Evolutionary conservation across 2,329 filamentous ascomycete genomes (phyloP).

Genomic region (Pseudogymnoascus sp.): DNA sequence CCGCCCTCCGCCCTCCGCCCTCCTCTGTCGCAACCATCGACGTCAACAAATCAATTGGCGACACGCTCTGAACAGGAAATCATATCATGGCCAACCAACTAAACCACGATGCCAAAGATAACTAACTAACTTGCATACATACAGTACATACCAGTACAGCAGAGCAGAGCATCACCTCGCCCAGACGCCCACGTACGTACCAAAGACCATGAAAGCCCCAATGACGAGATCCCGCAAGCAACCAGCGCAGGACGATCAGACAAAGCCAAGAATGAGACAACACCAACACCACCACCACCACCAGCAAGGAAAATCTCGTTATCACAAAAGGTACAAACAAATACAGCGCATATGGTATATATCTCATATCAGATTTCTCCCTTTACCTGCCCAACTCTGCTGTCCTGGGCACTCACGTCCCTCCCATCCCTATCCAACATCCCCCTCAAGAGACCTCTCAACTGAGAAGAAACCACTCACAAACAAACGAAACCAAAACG

Average conservation of each 20-base stretch:
- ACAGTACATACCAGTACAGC: too few species aligned
- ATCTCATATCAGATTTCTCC: not conserved
- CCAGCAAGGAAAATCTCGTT: not conserved
- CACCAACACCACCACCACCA: not conserved
- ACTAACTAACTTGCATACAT: not conserved
- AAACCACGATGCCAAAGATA: not conserved
- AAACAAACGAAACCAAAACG: too few species aligned
- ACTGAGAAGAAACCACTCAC: too few species aligned
- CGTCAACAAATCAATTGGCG: not conserved
- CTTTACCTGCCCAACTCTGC: not conserved
- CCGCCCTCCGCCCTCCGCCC: too few species aligned
- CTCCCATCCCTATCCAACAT: not conserved
- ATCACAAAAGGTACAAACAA: too few species aligned
- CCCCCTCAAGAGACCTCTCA: not conserved
- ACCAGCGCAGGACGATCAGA: not conserved
- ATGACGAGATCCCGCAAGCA: not conserved
- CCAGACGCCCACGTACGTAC: too few species aligned
- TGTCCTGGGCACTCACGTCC: not conserved
- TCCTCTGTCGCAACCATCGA: not conserved
- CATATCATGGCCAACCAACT: not conserved
- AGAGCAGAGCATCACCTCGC: too few species aligned
- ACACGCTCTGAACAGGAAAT: not conserved
- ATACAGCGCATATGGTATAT: not conserved
- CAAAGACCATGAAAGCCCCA: not conserved
- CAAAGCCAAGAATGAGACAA: not conserved